Percentiles rank a stretch among this genome's conserved stretches.
Evolutionary conservation across 805 yeast genomes (phyloP).

Genomic region (Yamadazyma takamatsuzukensis): DNA sequence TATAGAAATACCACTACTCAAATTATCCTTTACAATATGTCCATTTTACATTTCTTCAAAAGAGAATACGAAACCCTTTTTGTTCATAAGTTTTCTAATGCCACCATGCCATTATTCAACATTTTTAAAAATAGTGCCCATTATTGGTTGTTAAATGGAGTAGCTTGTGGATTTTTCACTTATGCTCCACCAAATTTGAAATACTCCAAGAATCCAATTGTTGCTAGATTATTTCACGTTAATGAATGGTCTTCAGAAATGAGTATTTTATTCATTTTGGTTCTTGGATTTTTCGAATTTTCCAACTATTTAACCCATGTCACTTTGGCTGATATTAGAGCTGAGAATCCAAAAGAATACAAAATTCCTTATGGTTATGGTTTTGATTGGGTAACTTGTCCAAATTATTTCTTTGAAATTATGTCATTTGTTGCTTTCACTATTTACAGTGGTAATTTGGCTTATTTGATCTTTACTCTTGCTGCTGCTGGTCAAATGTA

Average conservation of each 20-base stretch:
- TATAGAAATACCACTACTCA: constrained; percentile 52
- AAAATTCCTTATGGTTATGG: constrained; percentile 82
- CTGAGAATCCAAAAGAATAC: constrained; percentile 48
- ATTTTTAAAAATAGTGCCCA: constrained; percentile 86
- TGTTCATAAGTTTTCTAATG: constrained; percentile 80
- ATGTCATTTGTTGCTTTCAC: constrained; percentile 72
- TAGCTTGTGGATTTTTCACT: constrained; percentile 44
- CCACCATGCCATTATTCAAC: constrained; percentile 90
- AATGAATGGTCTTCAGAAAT: constrained; percentile 33
- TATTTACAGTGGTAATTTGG: constrained; percentile 71
- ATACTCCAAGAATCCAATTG: constrained; percentile 12
- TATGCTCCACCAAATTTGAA: constrained; percentile 27
- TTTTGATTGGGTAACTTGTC: constrained; percentile 78
- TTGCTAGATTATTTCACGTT: constrained; percentile 40
- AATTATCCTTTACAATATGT: constrained; percentile 48
- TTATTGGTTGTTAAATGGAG: constrained; percentile 91
- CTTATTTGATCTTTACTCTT: constrained; percentile 64
- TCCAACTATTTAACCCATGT: constrained; percentile 73
- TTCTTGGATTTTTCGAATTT: constrained; percentile 53
- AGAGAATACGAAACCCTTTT: constrained; percentile 84
- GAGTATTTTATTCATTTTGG: constrained; percentile 38
- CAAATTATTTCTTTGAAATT: constrained; percentile 89
- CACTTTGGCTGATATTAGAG: constrained; percentile 57
- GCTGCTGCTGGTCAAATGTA: constrained; percentile 83
- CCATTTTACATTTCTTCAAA: constrained; percentile 74